phyloP scores from a whole-genome alignment of 495 filamentous ascomycete species.

The Penicillium coffeae region DNA sequence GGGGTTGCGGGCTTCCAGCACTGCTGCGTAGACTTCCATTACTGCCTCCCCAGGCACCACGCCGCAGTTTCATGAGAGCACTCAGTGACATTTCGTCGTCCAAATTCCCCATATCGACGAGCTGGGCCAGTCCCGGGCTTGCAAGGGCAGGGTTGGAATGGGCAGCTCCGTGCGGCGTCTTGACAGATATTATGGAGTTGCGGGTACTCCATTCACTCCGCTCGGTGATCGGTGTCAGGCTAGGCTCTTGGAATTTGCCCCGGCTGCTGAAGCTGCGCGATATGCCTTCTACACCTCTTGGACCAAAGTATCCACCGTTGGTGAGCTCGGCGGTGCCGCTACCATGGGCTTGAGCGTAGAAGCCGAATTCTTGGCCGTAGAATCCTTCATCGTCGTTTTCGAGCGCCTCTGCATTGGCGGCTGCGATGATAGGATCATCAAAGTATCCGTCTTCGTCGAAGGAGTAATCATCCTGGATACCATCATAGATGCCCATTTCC shows the following conservation, averaged over 20 bases:
- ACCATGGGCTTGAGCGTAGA: slow-evolving; percentile 70
- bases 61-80: slow-evolving; percentile 67
- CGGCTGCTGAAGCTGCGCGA: slow-evolving; percentile 65
- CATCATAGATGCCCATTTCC: slow-evolving; percentile 33
- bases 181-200: slow-evolving; percentile 77
- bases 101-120: slow-evolving; percentile 62
- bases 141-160: slow-evolving; percentile 42
- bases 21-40: slow-evolving; percentile 66
- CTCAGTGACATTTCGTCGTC: slow-evolving; percentile 71
- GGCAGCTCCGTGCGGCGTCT: slow-evolving; percentile 47
- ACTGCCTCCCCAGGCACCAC: slow-evolving; percentile 76
- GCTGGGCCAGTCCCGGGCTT: slow-evolving; percentile 64
- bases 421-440: slow-evolving; percentile 89
- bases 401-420: slow-evolving; percentile 88
- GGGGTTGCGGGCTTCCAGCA: slow-evolving; percentile 55
- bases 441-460: slow-evolving; percentile 62
- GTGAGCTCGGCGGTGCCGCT: slow-evolving; percentile 50
- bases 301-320: slow-evolving; percentile 90
- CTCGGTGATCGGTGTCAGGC: slow-evolving; percentile 93
- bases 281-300: slow-evolving; percentile 58
- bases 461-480: slow-evolving; percentile 52
- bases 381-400: slow-evolving; percentile 89
- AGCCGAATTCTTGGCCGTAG: slow-evolving; percentile 97
- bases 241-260: slow-evolving; percentile 75
- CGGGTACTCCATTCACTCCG: slow-evolving; percentile 93